Conservation (phyloP, 2,329 filamentous ascomycete genomes). For the Esteya vermicola region DNA sequence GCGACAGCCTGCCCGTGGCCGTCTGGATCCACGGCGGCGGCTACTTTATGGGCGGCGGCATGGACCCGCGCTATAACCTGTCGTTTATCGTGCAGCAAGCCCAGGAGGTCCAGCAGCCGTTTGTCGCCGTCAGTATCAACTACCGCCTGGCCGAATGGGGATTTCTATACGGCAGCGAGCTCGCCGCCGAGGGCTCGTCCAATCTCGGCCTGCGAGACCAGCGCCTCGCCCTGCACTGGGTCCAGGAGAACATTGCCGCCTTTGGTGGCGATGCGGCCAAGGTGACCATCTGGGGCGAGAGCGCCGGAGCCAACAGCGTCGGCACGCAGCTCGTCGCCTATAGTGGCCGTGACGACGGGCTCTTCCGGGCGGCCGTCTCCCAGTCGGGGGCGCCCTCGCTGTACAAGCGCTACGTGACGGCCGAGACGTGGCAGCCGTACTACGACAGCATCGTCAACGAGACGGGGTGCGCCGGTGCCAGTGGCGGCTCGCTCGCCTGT, state of each 20-base stretch:
- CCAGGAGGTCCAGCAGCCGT: slow-evolving; percentile 25
- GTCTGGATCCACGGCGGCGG: slow-evolving; percentile 5
- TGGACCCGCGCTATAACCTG: slow-evolving; percentile 42
- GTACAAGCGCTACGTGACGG: background rate
- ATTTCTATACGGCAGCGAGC: slow-evolving; percentile 31
- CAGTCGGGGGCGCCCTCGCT: slow-evolving; percentile 20
- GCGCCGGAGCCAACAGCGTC: slow-evolving; percentile 34
- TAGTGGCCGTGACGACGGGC: slow-evolving; percentile 34
- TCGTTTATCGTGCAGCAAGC: slow-evolving; percentile 36
- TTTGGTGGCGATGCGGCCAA: slow-evolving; percentile 33
- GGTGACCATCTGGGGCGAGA: slow-evolving; percentile 39
- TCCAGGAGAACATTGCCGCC: slow-evolving; percentile 31
- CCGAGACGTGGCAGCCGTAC: slow-evolving; percentile 11
- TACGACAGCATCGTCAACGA: slow-evolving; percentile 16
- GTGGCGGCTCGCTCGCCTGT: slow-evolving; percentile 9
- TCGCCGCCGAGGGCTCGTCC: slow-evolving; percentile 26
- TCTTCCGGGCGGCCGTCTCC: slow-evolving; percentile 40
- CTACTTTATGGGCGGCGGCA: slow-evolving; percentile 21
- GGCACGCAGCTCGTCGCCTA: slow-evolving; percentile 37
- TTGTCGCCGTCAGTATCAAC: slow-evolving; percentile 30
- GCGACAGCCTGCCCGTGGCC: background rate
- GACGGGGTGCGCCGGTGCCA: slow-evolving; percentile 12
- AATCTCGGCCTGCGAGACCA: slow-evolving; percentile 38
- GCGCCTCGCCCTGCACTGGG: slow-evolving; percentile 31
- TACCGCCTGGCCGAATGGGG: slow-evolving; percentile 34